These are phyloP conservation scores for Colletotrichum chlorophyti DNA, from an alignment of 2,329 filamentous ascomycete genomes.

Conservation along the genomic window DNA sequence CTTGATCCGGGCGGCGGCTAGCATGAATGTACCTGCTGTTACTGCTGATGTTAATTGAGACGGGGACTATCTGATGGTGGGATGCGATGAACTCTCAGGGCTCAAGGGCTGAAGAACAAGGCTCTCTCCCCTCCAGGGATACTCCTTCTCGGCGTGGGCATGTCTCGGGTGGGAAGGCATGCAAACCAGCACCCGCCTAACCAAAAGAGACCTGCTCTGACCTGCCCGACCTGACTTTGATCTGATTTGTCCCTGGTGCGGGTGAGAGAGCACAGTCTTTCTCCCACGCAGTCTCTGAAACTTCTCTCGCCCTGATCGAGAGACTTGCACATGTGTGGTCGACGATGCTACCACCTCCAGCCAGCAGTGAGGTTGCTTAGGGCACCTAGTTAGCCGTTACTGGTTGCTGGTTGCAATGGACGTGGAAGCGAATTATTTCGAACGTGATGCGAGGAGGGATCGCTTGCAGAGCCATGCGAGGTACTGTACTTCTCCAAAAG, in stretches of 20 bases:
- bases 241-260: neutral
- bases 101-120: constrained; percentile 18
- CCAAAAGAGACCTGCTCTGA: constrained; percentile 8
- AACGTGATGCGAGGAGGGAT: constrained; percentile 16
- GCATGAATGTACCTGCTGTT: constrained; percentile 7
- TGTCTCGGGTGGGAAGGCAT: constrained; percentile 12
- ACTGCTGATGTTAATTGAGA: neutral
- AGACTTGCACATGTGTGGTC: too few relatives aligned
- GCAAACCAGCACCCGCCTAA: constrained; percentile 8
- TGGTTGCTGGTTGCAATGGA: constrained; percentile 24
- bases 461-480: constrained; percentile 11
- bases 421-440: constrained; percentile 24
- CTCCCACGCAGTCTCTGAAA: neutral
- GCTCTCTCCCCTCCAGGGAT: constrained; percentile 19
- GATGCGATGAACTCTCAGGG: constrained; percentile 17
- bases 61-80: neutral
- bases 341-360: too few relatives aligned
- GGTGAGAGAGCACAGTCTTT: neutral
- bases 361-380: neutral
- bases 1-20: neutral
- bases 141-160: constrained; percentile 12
- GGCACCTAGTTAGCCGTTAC: neutral
- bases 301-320: too few relatives aligned
- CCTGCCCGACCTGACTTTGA: constrained; percentile 9
- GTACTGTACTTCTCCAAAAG: constrained; percentile 25